A percentile compares a stretch with the other conserved stretches of the same genome.
Evolutionary conservation across 83 land plant genomes (phyloP).

Genomic region (Diphasiastrum complanatum): DNA sequence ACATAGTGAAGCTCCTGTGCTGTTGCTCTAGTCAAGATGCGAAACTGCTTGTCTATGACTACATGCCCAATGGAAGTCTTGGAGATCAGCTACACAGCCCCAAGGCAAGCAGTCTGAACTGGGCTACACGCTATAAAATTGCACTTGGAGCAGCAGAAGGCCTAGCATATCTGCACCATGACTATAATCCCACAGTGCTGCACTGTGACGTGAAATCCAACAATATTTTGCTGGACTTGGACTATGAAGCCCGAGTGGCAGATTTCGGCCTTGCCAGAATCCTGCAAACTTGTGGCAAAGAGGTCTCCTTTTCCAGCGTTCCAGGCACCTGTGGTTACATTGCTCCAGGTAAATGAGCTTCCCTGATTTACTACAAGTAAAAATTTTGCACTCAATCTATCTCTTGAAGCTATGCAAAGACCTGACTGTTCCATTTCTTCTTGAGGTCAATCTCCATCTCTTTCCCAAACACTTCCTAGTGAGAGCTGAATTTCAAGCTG

Average conservation of each 20-base stretch:
- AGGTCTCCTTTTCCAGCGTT: constrained; percentile 66
- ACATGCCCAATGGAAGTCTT: constrained; percentile 90
- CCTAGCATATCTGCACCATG: constrained; percentile 83
- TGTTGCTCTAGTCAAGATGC: constrained; percentile 69
- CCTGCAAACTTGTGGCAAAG: constrained; percentile 40
- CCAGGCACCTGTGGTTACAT: constrained; percentile 96
- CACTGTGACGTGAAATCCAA: constrained; percentile 87
- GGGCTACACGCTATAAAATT: constrained; percentile 56
- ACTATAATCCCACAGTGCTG: constrained; percentile 69
- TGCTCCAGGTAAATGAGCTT: constrained; percentile 56
- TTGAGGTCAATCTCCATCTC: too few relatives aligned
- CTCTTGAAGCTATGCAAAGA: too few relatives aligned
- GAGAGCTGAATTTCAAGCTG: too few relatives aligned
- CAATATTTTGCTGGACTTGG: constrained; percentile 71
- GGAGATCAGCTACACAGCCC: constrained; percentile 64
- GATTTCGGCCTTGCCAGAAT: constrained; percentile 89
- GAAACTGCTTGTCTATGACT: constrained; percentile 74
- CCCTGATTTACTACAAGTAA: constrained; percentile 23
- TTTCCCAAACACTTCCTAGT: too few relatives aligned
- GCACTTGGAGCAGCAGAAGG: constrained; percentile 83
- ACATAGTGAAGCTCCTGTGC: constrained; percentile 79
- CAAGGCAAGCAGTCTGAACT: constrained; percentile 36
- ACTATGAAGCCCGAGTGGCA: constrained; percentile 74
- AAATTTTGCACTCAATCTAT: background rate
- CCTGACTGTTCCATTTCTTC: too few relatives aligned